Evolutionary conservation across 768 basidiomycete species (phyloP).

Genomic region (Termitomyces sp.): DNA sequence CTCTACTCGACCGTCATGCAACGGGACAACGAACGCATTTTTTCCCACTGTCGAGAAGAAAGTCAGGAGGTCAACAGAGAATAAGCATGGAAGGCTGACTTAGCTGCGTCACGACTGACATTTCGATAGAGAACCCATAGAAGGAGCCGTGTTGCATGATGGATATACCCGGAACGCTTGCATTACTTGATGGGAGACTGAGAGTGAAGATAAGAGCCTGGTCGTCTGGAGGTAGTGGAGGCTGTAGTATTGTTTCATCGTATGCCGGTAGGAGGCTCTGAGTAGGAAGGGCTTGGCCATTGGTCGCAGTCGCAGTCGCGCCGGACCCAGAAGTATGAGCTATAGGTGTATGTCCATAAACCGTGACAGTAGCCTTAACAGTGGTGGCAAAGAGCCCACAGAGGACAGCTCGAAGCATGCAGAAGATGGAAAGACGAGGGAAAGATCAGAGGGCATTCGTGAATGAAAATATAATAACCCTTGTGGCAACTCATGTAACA

Average conservation of each 20-base stretch:
- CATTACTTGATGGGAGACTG: conserved; percentile 30
- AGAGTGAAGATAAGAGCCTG: conserved; percentile 39
- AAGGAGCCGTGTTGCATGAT: conserved; percentile 48
- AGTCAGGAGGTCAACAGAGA: not conserved
- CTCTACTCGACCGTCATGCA: not conserved
- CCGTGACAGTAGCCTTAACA: conserved; percentile 18
- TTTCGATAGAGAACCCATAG: conserved; percentile 71
- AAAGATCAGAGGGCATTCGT: not conserved
- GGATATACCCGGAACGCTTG: conserved; percentile 27
- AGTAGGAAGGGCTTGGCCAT: conserved; percentile 19
- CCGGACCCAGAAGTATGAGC: conserved; percentile 12
- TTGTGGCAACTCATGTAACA: not conserved
- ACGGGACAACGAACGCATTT: conserved; percentile 36
- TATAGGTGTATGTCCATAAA: conserved; percentile 27
- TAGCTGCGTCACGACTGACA: conserved; percentile 65
- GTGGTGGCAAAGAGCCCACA: conserved; percentile 6
- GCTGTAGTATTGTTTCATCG: conserved; percentile 41
- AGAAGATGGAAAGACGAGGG: not conserved
- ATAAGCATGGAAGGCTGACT: conserved; percentile 39
- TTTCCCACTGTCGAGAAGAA: conserved; percentile 36
- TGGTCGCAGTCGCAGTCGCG: conserved; percentile 12
- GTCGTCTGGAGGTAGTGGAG: conserved; percentile 45
- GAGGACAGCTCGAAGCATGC: conserved; percentile 8
- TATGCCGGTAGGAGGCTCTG: conserved; percentile 40
- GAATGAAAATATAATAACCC: not conserved